Evolutionary conservation across 163 green algal genomes (phyloP).

Genomic region (Prototheca wickerhamii): DNA sequence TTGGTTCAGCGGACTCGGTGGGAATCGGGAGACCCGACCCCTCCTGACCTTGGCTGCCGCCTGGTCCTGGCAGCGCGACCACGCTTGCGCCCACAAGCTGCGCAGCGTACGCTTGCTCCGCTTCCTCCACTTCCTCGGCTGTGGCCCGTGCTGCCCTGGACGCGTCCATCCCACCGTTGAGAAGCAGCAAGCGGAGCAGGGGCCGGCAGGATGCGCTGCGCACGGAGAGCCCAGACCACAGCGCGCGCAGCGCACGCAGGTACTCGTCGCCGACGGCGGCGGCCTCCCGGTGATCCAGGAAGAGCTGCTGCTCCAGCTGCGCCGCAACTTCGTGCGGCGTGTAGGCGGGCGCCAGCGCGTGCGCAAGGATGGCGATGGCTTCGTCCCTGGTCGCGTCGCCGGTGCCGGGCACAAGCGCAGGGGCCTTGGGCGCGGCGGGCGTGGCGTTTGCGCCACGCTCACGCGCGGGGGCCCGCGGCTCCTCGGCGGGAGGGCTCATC

Average conservation of each 20-base stretch:
- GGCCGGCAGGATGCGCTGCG: background rate
- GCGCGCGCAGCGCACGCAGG: background rate
- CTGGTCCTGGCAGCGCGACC: background rate
- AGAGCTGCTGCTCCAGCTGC: constrained; percentile 3
- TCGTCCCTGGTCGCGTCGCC: constrained; percentile 9
- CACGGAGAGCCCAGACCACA: background rate
- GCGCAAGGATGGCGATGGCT: background rate
- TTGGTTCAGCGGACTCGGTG: no score
- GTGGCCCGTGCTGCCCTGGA: background rate
- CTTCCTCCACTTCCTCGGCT: constrained; percentile 4
- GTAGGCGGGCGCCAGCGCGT: constrained; percentile 2
- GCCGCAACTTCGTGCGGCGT: constrained; percentile 1
- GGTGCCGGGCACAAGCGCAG: background rate
- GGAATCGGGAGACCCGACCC: no score
- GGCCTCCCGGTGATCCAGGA: background rate
- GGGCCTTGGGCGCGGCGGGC: background rate
- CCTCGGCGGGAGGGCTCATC: no score
- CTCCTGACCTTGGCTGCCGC: background rate
- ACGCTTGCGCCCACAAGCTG: background rate
- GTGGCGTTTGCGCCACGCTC: no score
- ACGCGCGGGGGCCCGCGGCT: no score
- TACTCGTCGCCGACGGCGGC: background rate
- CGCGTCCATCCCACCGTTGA: constrained; percentile 1
- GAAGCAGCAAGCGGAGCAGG: constrained; percentile 2
- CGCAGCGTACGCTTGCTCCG: background rate